Evolutionary conservation across 2,329 filamentous ascomycete species (phyloP).

Genomic region (Colletotrichum sp.): DNA sequence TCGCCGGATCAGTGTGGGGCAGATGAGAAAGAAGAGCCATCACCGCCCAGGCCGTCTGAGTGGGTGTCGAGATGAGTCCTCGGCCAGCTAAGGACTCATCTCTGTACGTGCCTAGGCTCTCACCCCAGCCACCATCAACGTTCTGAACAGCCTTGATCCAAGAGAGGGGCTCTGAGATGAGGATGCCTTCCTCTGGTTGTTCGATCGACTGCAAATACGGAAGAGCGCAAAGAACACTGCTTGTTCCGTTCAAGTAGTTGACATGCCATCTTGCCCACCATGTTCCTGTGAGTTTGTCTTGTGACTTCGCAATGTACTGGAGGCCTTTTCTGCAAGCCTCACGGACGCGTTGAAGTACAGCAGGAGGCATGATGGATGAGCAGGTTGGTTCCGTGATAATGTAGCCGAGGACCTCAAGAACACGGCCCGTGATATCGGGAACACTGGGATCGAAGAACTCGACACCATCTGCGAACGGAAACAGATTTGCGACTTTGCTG

Average conservation of each 20-base stretch:
- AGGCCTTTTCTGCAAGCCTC: neutral
- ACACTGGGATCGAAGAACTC: conserved; percentile 6
- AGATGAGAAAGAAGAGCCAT: neutral
- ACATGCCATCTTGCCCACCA: conserved; percentile 11
- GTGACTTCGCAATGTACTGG: neutral
- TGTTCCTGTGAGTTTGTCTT: neutral
- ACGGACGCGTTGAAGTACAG: neutral
- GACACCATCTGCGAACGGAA: neutral
- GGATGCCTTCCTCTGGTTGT: neutral
- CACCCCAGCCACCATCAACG: neutral
- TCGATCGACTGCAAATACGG: neutral
- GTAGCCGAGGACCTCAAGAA: neutral
- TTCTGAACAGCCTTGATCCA: conserved; percentile 1
- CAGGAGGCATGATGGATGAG: neutral
- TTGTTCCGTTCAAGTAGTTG: conserved; percentile 7
- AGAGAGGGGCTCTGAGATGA: neutral
- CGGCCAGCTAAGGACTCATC: neutral
- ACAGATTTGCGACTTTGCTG: neutral
- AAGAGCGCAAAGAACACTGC: conserved; percentile 1
- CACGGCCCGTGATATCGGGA: neutral
- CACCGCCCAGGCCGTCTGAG: neutral
- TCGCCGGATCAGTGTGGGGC: neutral
- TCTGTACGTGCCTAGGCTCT: neutral
- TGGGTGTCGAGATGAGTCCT: neutral
- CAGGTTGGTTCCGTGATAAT: neutral